These are phyloP conservation scores for Chlorella variabilis DNA, from an alignment of 163 green algal genomes.

Conservation along the genomic window DNA sequence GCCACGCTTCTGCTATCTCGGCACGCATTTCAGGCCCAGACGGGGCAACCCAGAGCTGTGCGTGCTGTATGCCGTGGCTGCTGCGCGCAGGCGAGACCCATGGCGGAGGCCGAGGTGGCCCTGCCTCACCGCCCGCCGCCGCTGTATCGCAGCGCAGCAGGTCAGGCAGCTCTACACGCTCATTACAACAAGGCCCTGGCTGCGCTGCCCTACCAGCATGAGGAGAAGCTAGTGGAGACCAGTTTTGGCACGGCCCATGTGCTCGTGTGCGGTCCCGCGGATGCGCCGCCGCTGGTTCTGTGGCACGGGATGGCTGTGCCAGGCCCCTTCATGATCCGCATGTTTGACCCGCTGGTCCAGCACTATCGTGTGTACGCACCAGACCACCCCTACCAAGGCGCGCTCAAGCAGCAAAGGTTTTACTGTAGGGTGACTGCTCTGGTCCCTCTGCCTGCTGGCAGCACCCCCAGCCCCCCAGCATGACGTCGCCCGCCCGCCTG, in stretches of 20 bases:
- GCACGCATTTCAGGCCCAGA: too few species aligned
- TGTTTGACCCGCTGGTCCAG: too few species aligned
- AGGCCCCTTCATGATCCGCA: neutral
- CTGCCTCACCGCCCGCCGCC: too few species aligned
- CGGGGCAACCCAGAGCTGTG: too few species aligned
- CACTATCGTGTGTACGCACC: slow-evolving; percentile 2
- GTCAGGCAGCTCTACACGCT: neutral
- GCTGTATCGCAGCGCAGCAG: neutral
- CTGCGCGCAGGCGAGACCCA: too few species aligned
- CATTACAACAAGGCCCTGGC: neutral
- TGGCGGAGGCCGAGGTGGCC: too few species aligned
- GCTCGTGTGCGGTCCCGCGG: slow-evolving; percentile 1
- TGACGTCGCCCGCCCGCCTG: too few species aligned
- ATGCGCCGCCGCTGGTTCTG: neutral
- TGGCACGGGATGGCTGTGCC: neutral
- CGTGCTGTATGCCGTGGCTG: too few species aligned
- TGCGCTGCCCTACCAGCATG: neutral
- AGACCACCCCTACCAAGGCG: slow-evolving; percentile 11
- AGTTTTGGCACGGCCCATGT: neutral
- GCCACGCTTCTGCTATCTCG: too few species aligned
- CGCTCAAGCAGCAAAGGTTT: neutral
- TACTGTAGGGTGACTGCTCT: neutral
- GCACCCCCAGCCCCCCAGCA: too few species aligned
- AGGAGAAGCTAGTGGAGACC: slow-evolving; percentile 9
- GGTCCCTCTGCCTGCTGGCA: neutral